These are phyloP conservation scores for Colletotrichum cereale DNA, from an alignment of 2,329 filamentous ascomycete genomes.

Conservation along the genomic window DNA sequence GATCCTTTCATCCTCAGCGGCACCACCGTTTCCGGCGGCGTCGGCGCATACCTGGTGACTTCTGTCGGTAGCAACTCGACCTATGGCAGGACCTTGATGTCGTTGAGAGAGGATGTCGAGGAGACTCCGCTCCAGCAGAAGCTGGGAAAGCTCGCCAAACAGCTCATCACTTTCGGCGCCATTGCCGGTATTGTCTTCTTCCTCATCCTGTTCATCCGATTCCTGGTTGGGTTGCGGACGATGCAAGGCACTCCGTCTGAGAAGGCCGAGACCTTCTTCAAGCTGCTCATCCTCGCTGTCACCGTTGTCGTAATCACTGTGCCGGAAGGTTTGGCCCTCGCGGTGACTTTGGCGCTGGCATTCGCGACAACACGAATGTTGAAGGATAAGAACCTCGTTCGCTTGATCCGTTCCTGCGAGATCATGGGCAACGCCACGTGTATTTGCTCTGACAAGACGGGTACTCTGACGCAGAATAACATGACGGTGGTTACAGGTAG, in stretches of 20 bases:
- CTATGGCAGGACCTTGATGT: constrained; percentile 84
- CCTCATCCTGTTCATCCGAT: constrained; percentile 56
- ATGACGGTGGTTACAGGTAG: constrained; percentile 72
- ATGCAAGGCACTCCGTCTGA: constrained; percentile 51
- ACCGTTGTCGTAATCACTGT: constrained; percentile 71
- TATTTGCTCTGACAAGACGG: constrained; percentile 76
- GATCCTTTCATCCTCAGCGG: constrained; percentile 88
- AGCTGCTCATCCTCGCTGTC: constrained; percentile 69
- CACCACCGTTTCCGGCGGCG: constrained; percentile 80
- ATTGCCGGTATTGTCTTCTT: constrained; percentile 58
- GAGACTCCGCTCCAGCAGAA: constrained; percentile 84
- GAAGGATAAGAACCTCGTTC: constrained; percentile 72
- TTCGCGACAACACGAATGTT: constrained; percentile 74
- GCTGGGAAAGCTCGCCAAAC: constrained; percentile 81
- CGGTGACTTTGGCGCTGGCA: constrained; percentile 71
- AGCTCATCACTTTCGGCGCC: constrained; percentile 67
- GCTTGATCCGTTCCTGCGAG: constrained; percentile 70
- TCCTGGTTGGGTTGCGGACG: constrained; percentile 49
- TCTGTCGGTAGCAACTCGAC: constrained; percentile 80
- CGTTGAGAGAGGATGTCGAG: constrained; percentile 80
- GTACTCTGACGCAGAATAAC: constrained; percentile 73
- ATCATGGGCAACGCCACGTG: constrained; percentile 75
- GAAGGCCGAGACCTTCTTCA: constrained; percentile 68
- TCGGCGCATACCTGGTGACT: constrained; percentile 82
- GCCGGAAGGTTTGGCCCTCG: constrained; percentile 71